Conservation (phyloP, 2,329 filamentous ascomycete species). For the Herpotrichia juniperi region DNA sequence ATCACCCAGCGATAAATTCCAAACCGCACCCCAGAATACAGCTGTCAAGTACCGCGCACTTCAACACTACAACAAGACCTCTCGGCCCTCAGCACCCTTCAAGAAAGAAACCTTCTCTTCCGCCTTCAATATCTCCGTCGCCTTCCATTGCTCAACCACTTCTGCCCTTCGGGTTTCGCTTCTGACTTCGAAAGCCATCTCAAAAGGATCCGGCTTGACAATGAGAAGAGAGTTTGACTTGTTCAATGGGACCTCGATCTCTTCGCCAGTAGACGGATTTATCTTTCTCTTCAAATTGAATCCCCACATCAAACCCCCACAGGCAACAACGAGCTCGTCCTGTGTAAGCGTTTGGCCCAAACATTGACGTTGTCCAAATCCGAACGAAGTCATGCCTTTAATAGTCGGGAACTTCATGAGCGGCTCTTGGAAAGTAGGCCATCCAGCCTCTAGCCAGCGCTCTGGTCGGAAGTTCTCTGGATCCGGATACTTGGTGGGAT, state of each 20-base stretch:
- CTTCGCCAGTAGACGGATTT: slow-evolving; percentile 47
- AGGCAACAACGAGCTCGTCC: slow-evolving; percentile 58
- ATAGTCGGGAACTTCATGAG: slow-evolving; percentile 68
- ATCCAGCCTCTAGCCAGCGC: slow-evolving; percentile 66
- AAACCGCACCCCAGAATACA: no score
- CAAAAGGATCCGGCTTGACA: slow-evolving; percentile 62
- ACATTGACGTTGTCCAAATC: slow-evolving; percentile 68
- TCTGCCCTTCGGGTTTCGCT: slow-evolving; percentile 47
- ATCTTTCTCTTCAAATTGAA: slow-evolving; percentile 58
- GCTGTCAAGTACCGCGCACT: no score
- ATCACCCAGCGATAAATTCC: no score
- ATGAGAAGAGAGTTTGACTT: slow-evolving; percentile 64
- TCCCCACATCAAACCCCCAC: slow-evolving; percentile 56
- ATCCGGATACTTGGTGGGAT: slow-evolving; percentile 65
- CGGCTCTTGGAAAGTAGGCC: slow-evolving; percentile 69
- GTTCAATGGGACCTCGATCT: slow-evolving; percentile 53
- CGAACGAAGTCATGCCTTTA: slow-evolving; percentile 69
- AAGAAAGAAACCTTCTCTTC: slow-evolving; percentile 45
- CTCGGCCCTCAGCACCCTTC: slow-evolving; percentile 25
- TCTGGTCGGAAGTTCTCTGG: slow-evolving; percentile 68
- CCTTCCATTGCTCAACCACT: slow-evolving; percentile 39
- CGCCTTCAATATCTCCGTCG: slow-evolving; percentile 44
- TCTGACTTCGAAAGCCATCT: slow-evolving; percentile 61
- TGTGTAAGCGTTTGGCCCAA: slow-evolving; percentile 68
- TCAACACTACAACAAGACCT: background rate